Evolutionary conservation across 768 basidiomycete genomes (phyloP), one percentile per base, ranked within the genome.

Genomic region (Goffeauzyma gilvescens): DNA sequence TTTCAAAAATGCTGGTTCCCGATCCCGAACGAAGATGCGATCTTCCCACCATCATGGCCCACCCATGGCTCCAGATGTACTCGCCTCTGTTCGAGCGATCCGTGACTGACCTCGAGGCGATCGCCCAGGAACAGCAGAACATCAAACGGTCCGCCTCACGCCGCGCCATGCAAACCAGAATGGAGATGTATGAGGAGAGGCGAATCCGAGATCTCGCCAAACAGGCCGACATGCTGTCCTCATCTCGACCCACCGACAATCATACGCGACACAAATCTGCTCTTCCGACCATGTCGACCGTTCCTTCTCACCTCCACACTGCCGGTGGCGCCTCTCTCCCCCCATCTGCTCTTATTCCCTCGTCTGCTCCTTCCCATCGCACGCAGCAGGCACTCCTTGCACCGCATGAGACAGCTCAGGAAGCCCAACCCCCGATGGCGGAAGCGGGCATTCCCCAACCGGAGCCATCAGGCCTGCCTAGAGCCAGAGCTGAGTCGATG

Each of bases 1-100:
- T 96, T 6, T 71, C 75, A 42, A 74, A 77, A 61, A 96, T 96
- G 89, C 79, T 96, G 44, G 87, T 95, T 3, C 84, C 89, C 6
- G 84, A 93, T 52, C 89, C 89, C 5, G 68, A 71, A 14, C 72
- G 73, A 23, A 78, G 90, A 32, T 81, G 81, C 33, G 76, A 76
- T 46, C 70, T 95, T 28, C 66, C 71, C 8, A 66, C 69, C 1
- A 78, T 98, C 52, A 93, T 90, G 84, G 68, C 64, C 10, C 93
- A 96, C 59, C 71, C 75, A 3, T 98, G 90, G 90, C 69, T 96
- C 18, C 65, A 67, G 1, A 70, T 75, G 3, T 80, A 81, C 52
- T 66, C 68, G 2, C 59, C 66, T 12, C 56, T 74, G 3, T 90
- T 95, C 63, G 70, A 72, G 14, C 75, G 71, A 50, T 68, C 66